Base-by-base conservation (phyloP, 306 rosid species). In the Corylus heterophylla region DNA sequence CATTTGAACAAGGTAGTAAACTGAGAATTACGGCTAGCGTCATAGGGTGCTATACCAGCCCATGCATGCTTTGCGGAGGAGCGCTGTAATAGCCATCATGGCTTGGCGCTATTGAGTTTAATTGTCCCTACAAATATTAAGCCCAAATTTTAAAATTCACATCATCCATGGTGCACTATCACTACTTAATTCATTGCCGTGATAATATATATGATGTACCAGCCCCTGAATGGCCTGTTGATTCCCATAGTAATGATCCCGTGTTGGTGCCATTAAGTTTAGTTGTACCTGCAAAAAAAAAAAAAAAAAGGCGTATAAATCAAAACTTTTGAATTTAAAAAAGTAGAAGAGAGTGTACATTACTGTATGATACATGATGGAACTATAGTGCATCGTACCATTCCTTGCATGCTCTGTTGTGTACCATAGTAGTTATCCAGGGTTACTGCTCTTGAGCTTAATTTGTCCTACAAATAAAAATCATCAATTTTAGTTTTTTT, bases 211-310 rank as follows among this genome's bases (percentile, higher is more conserved):
- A 73, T 11, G 69, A 85, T 96, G 71, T 88, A 95, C 98, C 90
- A 95, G 94, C 70, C 97, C 96, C 79, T 84, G 95, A 54, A 95
- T 91, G 78, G 95, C 81, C 88, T 91, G 98, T 84, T 92, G 98
- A 89, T 88, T 93, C 80, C 94, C 92, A 31, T 90, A 95, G 85
- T 91, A 95, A 86, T 88, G 90, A 61, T 95, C 99, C 8, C 99
- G 96, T 2, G 98, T 91, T 63, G 99, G 96, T 55, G 94, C 99
- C 98, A 95, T 95, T 87, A 95, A 83, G 85, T 95, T 92, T 84
- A 95, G 85, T 75, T 94, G 89, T 79, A 89, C 85, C 89, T 90
- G 87, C 69, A 82, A 74, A 68, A 82, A 45, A 63, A 54, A 70
- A 22, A 71, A 11, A 2, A 3, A 1, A 3, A 3, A 2, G 1